Evolutionary conservation across 345 rosid species (phyloP).

Genomic region (Combretum micranthum): DNA sequence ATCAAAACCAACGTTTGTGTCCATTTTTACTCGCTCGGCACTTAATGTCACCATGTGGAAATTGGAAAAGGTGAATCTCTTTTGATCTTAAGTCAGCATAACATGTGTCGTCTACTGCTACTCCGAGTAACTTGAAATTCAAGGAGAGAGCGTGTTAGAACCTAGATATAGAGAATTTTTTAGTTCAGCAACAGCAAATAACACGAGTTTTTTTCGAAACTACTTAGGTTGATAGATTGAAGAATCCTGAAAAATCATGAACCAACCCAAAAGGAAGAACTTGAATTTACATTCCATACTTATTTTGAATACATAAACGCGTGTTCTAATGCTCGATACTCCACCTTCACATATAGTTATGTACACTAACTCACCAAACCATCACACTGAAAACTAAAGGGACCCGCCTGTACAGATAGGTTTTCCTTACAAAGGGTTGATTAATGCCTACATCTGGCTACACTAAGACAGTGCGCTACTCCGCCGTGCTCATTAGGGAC

Average conservation of each 20-base stretch:
- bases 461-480: not conserved
- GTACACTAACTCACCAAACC: not conserved
- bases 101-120: too few relatives aligned
- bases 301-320: constrained; percentile 37
- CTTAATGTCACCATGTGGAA: too few relatives aligned
- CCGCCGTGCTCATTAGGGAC: too few relatives aligned
- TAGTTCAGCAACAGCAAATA: too few relatives aligned
- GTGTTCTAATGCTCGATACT: constrained; percentile 21
- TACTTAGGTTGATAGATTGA: not conserved
- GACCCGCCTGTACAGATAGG: not conserved
- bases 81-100: too few relatives aligned
- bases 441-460: not conserved
- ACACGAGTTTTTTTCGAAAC: not conserved
- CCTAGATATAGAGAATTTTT: too few relatives aligned
- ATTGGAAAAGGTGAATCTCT: too few relatives aligned
- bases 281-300: constrained; percentile 28
- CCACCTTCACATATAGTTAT: constrained; percentile 6
- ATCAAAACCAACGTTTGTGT: too few relatives aligned
- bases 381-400: not conserved
- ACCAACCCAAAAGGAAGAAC: constrained; percentile 6
- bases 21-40: too few relatives aligned
- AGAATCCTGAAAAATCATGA: not conserved
- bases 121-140: too few relatives aligned
- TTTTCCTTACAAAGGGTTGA: not conserved
- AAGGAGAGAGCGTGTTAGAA: too few relatives aligned